These are phyloP conservation scores for Podaxis sp. DNA, from an alignment of 768 basidiomycete genomes.

Conservation along the genomic window DNA sequence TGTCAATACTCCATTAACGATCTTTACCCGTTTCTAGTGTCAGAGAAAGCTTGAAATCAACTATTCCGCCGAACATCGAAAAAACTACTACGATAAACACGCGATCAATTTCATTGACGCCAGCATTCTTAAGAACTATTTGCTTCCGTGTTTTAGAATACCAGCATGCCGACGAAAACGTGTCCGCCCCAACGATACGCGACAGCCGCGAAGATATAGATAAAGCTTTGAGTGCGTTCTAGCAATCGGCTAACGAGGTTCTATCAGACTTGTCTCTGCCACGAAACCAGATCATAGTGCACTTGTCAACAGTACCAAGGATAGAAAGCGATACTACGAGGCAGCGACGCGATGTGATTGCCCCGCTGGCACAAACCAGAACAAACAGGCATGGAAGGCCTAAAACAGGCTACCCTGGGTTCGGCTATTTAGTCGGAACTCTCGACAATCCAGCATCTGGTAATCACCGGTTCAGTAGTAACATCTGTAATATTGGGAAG, in stretches of 20 bases:
- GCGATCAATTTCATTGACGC: not conserved
- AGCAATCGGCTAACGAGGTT: conserved; percentile 1
- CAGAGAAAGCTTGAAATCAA: not conserved
- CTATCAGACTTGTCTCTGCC: not conserved
- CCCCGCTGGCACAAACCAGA: not conserved
- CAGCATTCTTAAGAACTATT: not conserved
- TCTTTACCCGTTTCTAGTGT: not conserved
- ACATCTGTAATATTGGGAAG: not conserved
- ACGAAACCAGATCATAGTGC: not conserved
- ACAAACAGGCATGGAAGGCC: conserved; percentile 2
- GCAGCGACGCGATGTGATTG: not conserved
- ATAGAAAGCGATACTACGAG: not conserved
- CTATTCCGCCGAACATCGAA: not conserved
- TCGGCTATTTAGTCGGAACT: conserved; percentile 14
- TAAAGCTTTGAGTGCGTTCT: too few relatives aligned
- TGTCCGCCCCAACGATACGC: not conserved
- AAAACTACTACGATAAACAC: not conserved
- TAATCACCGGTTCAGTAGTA: conserved; percentile 3
- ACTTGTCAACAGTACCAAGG: not conserved
- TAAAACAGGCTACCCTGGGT: conserved; percentile 13
- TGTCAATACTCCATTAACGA: not conserved
- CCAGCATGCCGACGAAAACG: not conserved
- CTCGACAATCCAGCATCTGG: conserved; percentile 11
- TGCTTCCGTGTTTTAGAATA: not conserved
- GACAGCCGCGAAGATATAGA: not conserved